Evolutionary conservation across 208 protist species (phyloP).

Genomic region (Trypanosoma rangeli): DNA sequence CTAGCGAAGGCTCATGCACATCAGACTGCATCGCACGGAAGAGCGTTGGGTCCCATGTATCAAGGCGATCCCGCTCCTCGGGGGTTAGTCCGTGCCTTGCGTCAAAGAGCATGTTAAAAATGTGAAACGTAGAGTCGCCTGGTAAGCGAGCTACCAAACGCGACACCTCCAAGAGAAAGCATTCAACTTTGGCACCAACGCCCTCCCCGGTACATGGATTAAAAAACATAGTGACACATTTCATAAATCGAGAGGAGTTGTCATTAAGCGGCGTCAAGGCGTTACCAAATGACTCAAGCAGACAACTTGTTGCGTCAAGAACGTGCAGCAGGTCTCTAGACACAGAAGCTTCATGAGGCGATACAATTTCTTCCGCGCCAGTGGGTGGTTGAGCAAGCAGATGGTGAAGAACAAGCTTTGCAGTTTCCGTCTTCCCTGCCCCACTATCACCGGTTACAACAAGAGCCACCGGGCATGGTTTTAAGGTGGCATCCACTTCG

Average conservation of each 20-base stretch:
- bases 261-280: constrained; percentile 26
- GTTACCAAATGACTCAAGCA: constrained; percentile 32
- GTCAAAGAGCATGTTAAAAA: constrained; percentile 25
- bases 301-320: constrained; percentile 24
- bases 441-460: constrained; percentile 62
- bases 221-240: constrained; percentile 16
- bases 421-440: constrained; percentile 71
- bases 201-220: constrained; percentile 5
- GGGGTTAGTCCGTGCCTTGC: constrained; percentile 11
- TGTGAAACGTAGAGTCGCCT: constrained; percentile 22
- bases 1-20: not conserved
- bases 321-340: not conserved
- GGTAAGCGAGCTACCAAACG: constrained; percentile 11
- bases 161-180: constrained; percentile 26
- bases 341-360: not conserved
- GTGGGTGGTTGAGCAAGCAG: not conserved
- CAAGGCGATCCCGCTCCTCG: constrained; percentile 18
- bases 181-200: constrained; percentile 16
- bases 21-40: constrained; percentile 17
- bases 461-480: constrained; percentile 10
- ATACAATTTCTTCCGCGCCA: not conserved
- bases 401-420: constrained; percentile 22
- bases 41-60: constrained; percentile 26
- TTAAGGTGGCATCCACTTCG: not conserved
- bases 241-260: constrained; percentile 31